phyloP scores from a whole-genome alignment of 768 basidiomycete species.

The Russula dissimulans region DNA sequence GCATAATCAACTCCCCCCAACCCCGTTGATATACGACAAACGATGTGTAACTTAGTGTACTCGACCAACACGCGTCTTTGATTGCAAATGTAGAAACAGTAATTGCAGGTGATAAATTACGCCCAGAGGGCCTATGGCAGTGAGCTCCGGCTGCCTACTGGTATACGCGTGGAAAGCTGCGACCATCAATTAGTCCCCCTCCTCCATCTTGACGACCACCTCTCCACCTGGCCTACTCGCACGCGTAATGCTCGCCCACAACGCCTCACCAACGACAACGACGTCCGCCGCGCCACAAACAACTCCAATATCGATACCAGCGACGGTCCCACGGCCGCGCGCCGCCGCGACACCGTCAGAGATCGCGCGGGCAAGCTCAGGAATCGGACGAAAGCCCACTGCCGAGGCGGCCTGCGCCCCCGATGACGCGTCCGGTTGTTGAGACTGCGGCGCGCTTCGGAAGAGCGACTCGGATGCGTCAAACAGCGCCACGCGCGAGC shows the following conservation, averaged over 20 bases:
- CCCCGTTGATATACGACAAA: neutral
- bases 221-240: neutral
- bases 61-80: neutral
- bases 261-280: slow-evolving; percentile 11
- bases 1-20: neutral
- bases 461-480: slow-evolving; percentile 63
- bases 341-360: slow-evolving; percentile 10
- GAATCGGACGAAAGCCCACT: slow-evolving; percentile 19
- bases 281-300: slow-evolving; percentile 20
- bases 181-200: neutral
- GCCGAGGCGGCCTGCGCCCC: neutral
- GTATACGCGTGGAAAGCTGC: neutral
- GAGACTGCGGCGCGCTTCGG: slow-evolving; percentile 5
- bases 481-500: slow-evolving; percentile 57
- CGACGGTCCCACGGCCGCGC: slow-evolving; percentile 15
- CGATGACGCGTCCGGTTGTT: slow-evolving; percentile 15
- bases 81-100: neutral
- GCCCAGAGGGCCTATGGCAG: neutral
- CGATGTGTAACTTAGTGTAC: neutral
- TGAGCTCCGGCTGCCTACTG: neutral
- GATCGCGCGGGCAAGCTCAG: slow-evolving; percentile 9
- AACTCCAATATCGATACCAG: slow-evolving; percentile 16
- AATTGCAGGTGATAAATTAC: slow-evolving; percentile 7
- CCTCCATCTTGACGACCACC: slow-evolving; percentile 18
- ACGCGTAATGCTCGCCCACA: slow-evolving; percentile 15